Conservation (phyloP, 2,329 filamentous ascomycete species). For the Verticillium alfalfae region DNA sequence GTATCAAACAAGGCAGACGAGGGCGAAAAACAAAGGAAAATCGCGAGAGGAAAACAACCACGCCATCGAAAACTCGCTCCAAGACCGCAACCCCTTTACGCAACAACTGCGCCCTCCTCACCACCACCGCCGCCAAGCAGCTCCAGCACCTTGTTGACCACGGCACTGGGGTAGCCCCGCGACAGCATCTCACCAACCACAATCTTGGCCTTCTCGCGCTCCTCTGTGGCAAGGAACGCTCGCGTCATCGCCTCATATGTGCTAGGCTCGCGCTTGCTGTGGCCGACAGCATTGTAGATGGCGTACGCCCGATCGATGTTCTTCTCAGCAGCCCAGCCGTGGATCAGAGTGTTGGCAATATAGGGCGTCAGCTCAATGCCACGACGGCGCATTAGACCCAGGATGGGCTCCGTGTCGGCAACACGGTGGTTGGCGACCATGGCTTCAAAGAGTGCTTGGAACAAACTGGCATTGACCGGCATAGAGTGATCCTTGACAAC, state of each 20-base stretch:
- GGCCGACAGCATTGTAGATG: constrained; percentile 74
- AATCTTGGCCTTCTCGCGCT: constrained; percentile 67
- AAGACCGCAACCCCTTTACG: constrained; percentile 2
- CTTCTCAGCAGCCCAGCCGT: constrained; percentile 86
- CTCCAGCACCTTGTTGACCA: constrained; percentile 90
- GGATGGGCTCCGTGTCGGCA: constrained; percentile 65
- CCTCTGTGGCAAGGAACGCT: constrained; percentile 79
- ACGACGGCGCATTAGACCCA: constrained; percentile 68
- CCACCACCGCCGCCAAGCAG: constrained; percentile 61
- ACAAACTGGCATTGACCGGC: constrained; percentile 75
- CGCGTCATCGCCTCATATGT: constrained; percentile 99
- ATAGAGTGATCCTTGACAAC: constrained; percentile 65
- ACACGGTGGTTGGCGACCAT: constrained; percentile 95
- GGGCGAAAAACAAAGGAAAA: constrained; percentile 17
- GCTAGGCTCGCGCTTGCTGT: constrained; percentile 82
- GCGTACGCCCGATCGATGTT: constrained; percentile 72
- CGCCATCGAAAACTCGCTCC: neutral
- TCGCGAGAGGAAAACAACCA: constrained; percentile 8
- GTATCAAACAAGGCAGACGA: constrained; percentile 21
- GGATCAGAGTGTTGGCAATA: constrained; percentile 96
- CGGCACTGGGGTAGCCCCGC: constrained; percentile 84
- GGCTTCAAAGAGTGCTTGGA: constrained; percentile 93
- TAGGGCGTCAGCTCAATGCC: constrained; percentile 87
- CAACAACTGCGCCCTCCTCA: constrained; percentile 27
- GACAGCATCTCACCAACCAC: constrained; percentile 88